A percentile compares a stretch with the other conserved stretches of the same genome.
These are phyloP conservation scores for Stenogyne calaminthoides DNA, from an alignment of 305 asterid species.

Conservation along the genomic window DNA sequence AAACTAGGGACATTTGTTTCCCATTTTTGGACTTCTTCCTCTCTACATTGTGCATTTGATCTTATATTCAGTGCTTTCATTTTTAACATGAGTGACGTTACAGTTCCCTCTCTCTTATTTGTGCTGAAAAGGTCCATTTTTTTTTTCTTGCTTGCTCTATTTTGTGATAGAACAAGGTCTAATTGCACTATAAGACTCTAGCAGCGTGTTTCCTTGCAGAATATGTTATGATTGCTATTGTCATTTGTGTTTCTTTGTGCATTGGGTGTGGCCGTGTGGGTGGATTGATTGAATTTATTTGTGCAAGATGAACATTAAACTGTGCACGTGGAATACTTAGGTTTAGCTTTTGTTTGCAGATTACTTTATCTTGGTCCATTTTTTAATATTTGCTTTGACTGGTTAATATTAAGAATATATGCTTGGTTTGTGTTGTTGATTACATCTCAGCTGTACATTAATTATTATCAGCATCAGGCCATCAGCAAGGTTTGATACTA, in stretches of 20 bases:
- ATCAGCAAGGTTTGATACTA: conserved; percentile 8
- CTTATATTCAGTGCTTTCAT: neutral
- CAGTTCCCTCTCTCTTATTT: conserved; percentile 5
- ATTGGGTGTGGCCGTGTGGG: neutral
- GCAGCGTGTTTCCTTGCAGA: neutral
- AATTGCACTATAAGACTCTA: neutral
- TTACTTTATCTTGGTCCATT: neutral
- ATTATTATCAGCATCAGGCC: conserved; percentile 17
- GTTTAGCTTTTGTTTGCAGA: neutral
- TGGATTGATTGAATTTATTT: neutral
- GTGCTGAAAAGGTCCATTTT: neutral
- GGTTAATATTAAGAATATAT: neutral
- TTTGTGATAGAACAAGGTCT: neutral
- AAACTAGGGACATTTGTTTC: neutral
- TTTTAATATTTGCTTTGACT: conserved; percentile 7
- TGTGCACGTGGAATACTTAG: neutral
- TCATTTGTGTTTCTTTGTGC: neutral
- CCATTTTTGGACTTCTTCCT: neutral
- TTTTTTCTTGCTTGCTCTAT: neutral
- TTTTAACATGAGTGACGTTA: neutral
- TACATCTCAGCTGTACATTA: conserved; percentile 1
- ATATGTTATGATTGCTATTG: neutral
- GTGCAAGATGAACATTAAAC: neutral
- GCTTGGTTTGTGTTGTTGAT: conserved; percentile 13
- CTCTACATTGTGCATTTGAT: neutral